Evolutionary conservation across 257 asterid species (phyloP).

Genomic region (Solanum corneliomulleri): DNA sequence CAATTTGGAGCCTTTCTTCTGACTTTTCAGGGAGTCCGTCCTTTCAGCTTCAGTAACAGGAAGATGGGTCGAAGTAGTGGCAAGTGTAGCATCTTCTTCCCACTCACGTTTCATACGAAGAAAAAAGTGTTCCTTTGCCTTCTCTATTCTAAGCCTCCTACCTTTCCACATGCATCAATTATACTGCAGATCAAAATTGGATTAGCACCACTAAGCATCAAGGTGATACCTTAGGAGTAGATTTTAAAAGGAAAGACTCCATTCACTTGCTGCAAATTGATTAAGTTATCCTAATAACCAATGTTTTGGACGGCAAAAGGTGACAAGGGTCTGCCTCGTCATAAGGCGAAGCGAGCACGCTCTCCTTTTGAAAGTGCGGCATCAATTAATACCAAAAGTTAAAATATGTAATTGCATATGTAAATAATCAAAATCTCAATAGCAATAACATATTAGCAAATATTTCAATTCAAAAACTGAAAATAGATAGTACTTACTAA

Average conservation of each 20-base stretch:
- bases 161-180: slow-evolving; percentile 97
- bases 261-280: not conserved
- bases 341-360: too few species aligned
- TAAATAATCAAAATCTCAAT: too few species aligned
- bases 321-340: too few species aligned
- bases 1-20: slow-evolving; percentile 23
- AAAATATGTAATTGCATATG: too few species aligned
- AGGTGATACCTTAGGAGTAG: not conserved
- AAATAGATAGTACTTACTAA: too few species aligned
- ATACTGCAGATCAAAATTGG: slow-evolving; percentile 36
- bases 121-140: slow-evolving; percentile 72
- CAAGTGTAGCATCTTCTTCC: slow-evolving; percentile 56
- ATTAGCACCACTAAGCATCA: not conserved
- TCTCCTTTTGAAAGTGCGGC: too few species aligned
- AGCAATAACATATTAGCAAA: too few species aligned
- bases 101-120: slow-evolving; percentile 56
- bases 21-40: slow-evolving; percentile 17
- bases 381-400: too few species aligned
- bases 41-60: slow-evolving; percentile 19
- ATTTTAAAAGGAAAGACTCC: not conserved
- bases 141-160: slow-evolving; percentile 77
- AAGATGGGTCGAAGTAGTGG: slow-evolving; percentile 14
- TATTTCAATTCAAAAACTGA: too few species aligned
- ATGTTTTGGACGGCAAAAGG: too few species aligned
- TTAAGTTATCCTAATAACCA: not conserved